Base-by-base conservation (phyloP, 2,329 filamentous ascomycete genomes). In the Diaporthe sp. region DNA sequence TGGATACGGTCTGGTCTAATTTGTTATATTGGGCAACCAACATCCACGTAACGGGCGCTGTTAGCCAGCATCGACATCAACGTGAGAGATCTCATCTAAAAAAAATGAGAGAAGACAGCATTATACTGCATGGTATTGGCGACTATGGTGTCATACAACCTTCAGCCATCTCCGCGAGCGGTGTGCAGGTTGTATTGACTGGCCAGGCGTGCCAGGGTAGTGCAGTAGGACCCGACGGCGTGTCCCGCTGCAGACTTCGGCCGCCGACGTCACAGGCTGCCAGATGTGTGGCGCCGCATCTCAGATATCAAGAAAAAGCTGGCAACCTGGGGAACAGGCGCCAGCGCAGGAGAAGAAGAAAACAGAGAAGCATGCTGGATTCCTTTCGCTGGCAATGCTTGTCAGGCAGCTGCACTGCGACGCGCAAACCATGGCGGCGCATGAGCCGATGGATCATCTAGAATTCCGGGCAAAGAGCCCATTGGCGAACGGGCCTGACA, bases 241-340 rank as follows among this genome's bases (percentile, higher is more conserved):
- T 17, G 31, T 53, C 28, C 65, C 49, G 65, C 46, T 55, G 65
- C 65, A 51, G 31, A 51, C 31, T 53, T 68, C 34, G 65, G 65
- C 65, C 65, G 65, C 65, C 65, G 65, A 69, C 49, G 49, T 69
- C 65, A 69, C 49, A 55, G 49, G 46, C 65, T 55, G 31, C 34
- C 49, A 25, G 65, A 42, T 39, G 8, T 55, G 65, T 53, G 65
- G 65, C 46, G 65, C 46, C 49, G 65, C 49, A 55, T 55, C 31
- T 55, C 65, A 69, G 65, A 69, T 69, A 53, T 55, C 44, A 42
- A 51, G 37, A 28, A 55, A 55, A 34, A 31, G 42, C 42, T 31
- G 44, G 28, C 42, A 49, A 4, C 44, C 65, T 34, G 46, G 62
- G 62, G 46, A 22, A 37, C 31, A 53, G 44, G 31, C 46, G 31